Conservation (phyloP, 2,329 filamentous ascomycete genomes). For the Fonsecaea multimorphosa region DNA sequence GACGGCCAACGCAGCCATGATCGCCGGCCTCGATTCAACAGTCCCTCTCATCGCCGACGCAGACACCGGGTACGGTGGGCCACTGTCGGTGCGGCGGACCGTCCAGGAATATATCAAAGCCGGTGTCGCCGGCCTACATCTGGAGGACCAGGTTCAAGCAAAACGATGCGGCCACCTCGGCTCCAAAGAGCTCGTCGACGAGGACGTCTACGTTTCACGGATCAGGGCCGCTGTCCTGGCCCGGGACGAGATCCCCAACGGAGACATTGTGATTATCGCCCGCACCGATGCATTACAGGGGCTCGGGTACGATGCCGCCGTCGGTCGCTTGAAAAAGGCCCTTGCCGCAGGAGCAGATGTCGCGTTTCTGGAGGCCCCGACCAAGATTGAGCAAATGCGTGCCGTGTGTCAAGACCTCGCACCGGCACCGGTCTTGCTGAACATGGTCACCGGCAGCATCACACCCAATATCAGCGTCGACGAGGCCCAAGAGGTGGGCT, state of each 20-base stretch:
- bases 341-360: slow-evolving; percentile 50
- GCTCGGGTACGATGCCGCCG: slow-evolving; percentile 48
- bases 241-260: slow-evolving; percentile 42
- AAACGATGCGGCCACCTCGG: slow-evolving; percentile 52
- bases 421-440: no score
- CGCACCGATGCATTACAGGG: slow-evolving; percentile 47
- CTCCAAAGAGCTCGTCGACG: slow-evolving; percentile 48
- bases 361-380: slow-evolving; percentile 52
- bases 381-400: no score
- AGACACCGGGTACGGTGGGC: slow-evolving; percentile 60
- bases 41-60: slow-evolving; percentile 61
- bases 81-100: slow-evolving; percentile 56
- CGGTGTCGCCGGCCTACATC: slow-evolving; percentile 62
- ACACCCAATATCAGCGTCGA: no score
- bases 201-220: slow-evolving; percentile 44
- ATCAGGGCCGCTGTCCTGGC: slow-evolving; percentile 50
- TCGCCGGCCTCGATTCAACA: slow-evolving; percentile 56
- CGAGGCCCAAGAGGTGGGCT: no score
- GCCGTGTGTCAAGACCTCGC: no score
- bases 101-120: slow-evolving; percentile 57
- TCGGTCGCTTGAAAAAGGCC: slow-evolving; percentile 46
- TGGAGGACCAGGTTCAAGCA: slow-evolving; percentile 58
- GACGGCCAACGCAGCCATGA: slow-evolving; percentile 60
- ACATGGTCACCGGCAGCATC: no score
- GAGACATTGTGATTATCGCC: slow-evolving; percentile 52